A percentile compares a stretch with the other conserved stretches of the same genome.
These are phyloP conservation scores for Podochytrium sp. DNA, from an alignment of 192 early-diverging fungal species.

Conservation along the genomic window DNA sequence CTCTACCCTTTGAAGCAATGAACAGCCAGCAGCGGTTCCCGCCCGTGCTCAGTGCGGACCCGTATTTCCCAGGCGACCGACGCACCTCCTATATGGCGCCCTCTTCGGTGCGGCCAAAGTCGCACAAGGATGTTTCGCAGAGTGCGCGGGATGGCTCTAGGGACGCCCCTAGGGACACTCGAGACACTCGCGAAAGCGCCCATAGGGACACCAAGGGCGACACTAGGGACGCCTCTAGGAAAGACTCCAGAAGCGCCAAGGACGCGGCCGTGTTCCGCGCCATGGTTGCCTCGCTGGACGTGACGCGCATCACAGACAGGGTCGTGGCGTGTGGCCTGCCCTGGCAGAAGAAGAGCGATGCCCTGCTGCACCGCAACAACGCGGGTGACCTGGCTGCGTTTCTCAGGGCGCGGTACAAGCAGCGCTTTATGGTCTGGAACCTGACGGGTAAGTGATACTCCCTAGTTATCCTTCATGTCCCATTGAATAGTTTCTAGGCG, in stretches of 20 bases:
- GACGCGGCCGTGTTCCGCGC: not conserved
- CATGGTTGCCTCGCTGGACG: constrained; percentile 42
- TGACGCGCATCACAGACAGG: constrained; percentile 53
- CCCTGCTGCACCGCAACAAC: constrained; percentile 46
- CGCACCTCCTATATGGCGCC: too few species aligned
- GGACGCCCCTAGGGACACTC: too few species aligned
- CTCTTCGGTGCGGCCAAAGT: too few species aligned
- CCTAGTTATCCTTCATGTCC: not conserved
- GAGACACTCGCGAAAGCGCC: too few species aligned
- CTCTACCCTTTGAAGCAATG: too few species aligned
- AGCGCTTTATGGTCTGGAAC: constrained; percentile 62
- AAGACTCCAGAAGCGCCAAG: not conserved
- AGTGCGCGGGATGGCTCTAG: too few species aligned
- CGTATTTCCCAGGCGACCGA: not conserved
- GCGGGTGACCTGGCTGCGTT: constrained; percentile 52
- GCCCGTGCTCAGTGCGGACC: not conserved
- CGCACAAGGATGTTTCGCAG: too few species aligned
- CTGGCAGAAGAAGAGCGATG: constrained; percentile 39
- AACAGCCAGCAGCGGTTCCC: too few species aligned
- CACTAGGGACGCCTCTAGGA: not conserved
- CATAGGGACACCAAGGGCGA: not conserved
- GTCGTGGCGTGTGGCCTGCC: constrained; percentile 49
- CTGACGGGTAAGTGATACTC: constrained; percentile 42
- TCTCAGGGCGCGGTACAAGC: constrained; percentile 51
- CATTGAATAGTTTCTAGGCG: constrained; percentile 25